phyloP scores from a whole-genome alignment of 352 stramenopile genomes.

The Halophytophthora polymorphica region DNA sequence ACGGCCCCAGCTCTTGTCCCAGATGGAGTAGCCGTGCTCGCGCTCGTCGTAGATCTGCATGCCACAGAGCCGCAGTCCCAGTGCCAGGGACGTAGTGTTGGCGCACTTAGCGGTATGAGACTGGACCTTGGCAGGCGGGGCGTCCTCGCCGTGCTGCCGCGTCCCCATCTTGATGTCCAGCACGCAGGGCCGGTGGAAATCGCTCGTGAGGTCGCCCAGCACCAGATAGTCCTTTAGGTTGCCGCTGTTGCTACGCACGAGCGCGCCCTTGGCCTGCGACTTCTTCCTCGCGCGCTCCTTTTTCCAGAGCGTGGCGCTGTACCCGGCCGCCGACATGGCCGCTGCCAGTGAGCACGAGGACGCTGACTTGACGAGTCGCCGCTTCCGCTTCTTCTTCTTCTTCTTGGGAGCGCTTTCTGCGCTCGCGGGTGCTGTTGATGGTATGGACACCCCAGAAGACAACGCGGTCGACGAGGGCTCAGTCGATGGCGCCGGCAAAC shows the following conservation, averaged over 20 bases:
- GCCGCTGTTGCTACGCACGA: conserved; percentile 11
- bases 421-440: conserved; percentile 12
- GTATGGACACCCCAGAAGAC: conserved; percentile 3
- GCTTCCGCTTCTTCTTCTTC: conserved; percentile 31
- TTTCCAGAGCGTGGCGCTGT: conserved; percentile 64
- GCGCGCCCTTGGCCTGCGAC: conserved; percentile 7
- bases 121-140: conserved; percentile 56
- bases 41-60: conserved; percentile 77
- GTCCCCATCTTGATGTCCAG: conserved; percentile 85
- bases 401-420: conserved; percentile 17
- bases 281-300: conserved; percentile 38
- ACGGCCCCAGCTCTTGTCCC: conserved; percentile 78
- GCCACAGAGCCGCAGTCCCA: conserved; percentile 71
- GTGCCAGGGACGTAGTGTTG: conserved; percentile 61
- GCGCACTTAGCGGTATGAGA: conserved; percentile 73
- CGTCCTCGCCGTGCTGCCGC: conserved; percentile 69
- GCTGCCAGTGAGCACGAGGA: conserved; percentile 5
- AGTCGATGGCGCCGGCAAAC: conserved; percentile 7
- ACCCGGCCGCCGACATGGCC: conserved; percentile 23
- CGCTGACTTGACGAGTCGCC: conserved; percentile 25
- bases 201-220: conserved; percentile 61
- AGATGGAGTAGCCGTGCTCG: conserved; percentile 61
- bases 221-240: conserved; percentile 57
- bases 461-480: conserved; percentile 4
- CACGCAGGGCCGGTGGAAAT: conserved; percentile 63